phyloP scores from a whole-genome alignment of 495 filamentous ascomycete genomes.

The Aspergillus wentii region DNA sequence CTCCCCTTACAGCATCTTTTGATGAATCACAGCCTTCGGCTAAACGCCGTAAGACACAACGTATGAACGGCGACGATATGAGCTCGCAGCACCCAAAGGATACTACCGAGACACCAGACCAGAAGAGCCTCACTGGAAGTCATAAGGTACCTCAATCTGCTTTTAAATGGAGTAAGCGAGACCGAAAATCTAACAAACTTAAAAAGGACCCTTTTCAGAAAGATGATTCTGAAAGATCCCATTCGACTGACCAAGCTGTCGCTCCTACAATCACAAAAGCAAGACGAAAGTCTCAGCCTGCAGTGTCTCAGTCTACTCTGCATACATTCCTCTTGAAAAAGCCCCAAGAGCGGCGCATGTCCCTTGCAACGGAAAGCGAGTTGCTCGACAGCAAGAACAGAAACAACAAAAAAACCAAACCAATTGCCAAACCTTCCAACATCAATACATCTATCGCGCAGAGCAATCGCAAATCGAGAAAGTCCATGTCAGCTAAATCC shows the following conservation, averaged over 20 bases:
- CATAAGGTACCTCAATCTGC: background rate
- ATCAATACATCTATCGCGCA: conserved; percentile 4
- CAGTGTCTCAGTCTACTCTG: conserved; percentile 9
- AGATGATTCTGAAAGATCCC: background rate
- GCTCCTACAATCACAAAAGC: background rate
- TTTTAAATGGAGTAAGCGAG: conserved; percentile 6
- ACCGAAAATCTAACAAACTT: conserved; percentile 1
- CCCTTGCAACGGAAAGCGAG: conserved; percentile 5
- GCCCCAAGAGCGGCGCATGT: conserved; percentile 7
- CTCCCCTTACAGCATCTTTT: conserved; percentile 18
- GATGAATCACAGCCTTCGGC: conserved; percentile 19
- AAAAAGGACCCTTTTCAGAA: conserved; percentile 2
- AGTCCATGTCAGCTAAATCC: conserved; percentile 13
- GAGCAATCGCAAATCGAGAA: conserved; percentile 8
- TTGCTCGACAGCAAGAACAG: no score
- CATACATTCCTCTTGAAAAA: conserved; percentile 10
- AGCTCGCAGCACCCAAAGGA: conserved; percentile 4
- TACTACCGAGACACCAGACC: conserved; percentile 1
- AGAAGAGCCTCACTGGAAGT: background rate
- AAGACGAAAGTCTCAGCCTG: conserved; percentile 6
- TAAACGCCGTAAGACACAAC: conserved; percentile 23
- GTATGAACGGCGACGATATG: conserved; percentile 9
- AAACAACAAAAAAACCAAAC: conserved; percentile 3
- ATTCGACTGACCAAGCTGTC: conserved; percentile 3
- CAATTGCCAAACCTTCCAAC: conserved; percentile 1